Evolutionary conservation across 192 early-diverging fungal genomes (phyloP).

Genomic region (Backusella parvicylindrica): DNA sequence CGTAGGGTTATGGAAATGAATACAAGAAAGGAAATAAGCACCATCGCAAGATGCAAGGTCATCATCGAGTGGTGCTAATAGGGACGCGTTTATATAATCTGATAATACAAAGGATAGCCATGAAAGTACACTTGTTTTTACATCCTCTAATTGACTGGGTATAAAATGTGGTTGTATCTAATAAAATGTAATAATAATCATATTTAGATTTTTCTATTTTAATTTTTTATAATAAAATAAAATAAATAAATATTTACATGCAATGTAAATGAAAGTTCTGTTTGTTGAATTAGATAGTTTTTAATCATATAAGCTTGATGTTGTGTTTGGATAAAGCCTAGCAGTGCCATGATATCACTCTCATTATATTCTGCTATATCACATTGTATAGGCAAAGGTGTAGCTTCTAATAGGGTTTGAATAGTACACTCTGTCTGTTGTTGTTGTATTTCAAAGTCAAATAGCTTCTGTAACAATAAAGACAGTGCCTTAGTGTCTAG

Average conservation of each 20-base stretch:
- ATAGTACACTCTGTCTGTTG: not conserved
- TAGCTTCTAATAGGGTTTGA: not conserved
- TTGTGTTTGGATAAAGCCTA: slow-evolving; percentile 12
- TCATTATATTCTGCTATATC: not conserved
- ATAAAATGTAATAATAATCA: not conserved
- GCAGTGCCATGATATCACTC: not conserved
- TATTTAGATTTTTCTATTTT: not conserved
- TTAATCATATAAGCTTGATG: not conserved
- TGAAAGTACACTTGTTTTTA: not conserved
- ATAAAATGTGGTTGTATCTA: slow-evolving; percentile 8
- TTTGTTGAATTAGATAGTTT: not conserved
- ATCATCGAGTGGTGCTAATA: not conserved
- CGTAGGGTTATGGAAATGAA: slow-evolving; percentile 20
- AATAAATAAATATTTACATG: slow-evolving; percentile 2
- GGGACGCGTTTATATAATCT: slow-evolving; percentile 18
- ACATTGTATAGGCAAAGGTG: not conserved
- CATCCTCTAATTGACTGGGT: slow-evolving; percentile 4
- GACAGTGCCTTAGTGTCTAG: not conserved
- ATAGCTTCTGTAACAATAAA: not conserved
- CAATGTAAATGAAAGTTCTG: slow-evolving; percentile 1
- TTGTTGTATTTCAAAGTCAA: not conserved
- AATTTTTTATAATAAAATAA: not conserved
- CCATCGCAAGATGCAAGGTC: slow-evolving; percentile 3
- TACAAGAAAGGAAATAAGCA: not conserved
- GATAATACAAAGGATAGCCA: slow-evolving; percentile 7